Conservation (phyloP, 2,329 filamentous ascomycete genomes). For the Biscogniauxia mediterranea region DNA sequence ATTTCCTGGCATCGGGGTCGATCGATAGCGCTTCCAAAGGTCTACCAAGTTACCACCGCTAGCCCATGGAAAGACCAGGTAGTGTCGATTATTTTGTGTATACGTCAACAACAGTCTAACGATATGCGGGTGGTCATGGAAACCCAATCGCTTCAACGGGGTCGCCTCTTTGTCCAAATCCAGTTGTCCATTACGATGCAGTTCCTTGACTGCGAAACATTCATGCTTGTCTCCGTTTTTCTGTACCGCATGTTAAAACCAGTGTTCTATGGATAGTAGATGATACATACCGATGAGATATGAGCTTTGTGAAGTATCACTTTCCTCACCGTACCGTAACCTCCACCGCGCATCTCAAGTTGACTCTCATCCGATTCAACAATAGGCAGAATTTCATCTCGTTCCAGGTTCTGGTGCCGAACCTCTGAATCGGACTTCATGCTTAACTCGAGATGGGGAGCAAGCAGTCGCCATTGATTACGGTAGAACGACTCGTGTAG, state of each 20-base stretch:
- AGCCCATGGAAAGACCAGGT: constrained; percentile 17
- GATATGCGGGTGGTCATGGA: constrained; percentile 7
- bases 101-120: constrained; percentile 14
- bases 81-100: constrained; percentile 11
- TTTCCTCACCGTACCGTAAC: constrained; percentile 10
- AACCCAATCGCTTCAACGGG: constrained; percentile 11
- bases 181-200: constrained; percentile 6
- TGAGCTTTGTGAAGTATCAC: not conserved
- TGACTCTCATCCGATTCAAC: constrained; percentile 3
- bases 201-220: constrained; percentile 15
- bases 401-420: not conserved
- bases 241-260: not conserved
- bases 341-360: constrained; percentile 1
- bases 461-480: constrained; percentile 8
- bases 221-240: not conserved
- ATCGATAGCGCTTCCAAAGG: constrained; percentile 10
- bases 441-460: constrained; percentile 7
- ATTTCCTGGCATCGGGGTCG: not conserved
- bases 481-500: not conserved
- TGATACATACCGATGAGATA: constrained; percentile 8
- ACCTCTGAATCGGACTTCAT: not conserved
- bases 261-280: not conserved
- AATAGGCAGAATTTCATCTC: constrained; percentile 1
- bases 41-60: constrained; percentile 10
- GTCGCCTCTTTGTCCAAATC: constrained; percentile 10